Evolutionary conservation across 768 basidiomycete genomes (phyloP).

Genomic region (Sporobolomyces roseus): DNA sequence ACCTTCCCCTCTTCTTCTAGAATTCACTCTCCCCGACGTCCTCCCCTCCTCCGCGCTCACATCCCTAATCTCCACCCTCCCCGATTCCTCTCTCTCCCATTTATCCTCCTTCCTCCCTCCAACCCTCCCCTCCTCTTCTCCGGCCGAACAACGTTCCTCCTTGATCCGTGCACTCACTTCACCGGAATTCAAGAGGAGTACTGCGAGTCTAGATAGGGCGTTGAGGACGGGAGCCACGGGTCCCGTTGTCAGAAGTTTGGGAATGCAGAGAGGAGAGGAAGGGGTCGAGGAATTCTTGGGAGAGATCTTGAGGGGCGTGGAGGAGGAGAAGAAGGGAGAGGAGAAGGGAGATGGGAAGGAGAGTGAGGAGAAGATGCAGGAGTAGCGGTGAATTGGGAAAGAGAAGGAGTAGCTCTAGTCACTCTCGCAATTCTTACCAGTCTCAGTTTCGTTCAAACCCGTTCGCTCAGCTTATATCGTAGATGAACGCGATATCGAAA

Average conservation of each 20-base stretch:
- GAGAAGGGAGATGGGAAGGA: background rate
- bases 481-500: no score
- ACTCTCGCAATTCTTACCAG: no score
- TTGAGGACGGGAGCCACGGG: conserved; percentile 39
- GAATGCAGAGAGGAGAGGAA: conserved; percentile 18
- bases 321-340: conserved; percentile 16
- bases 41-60: conserved; percentile 22
- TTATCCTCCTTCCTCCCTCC: background rate
- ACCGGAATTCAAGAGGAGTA: conserved; percentile 8
- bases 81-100: background rate
- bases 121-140: background rate
- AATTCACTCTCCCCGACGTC: conserved; percentile 34
- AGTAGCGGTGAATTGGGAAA: no score
- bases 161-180: conserved; percentile 1
- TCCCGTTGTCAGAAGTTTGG: conserved; percentile 23
- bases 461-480: no score
- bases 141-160: conserved; percentile 13
- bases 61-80: conserved; percentile 19
- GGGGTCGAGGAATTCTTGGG: conserved; percentile 35
- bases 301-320: conserved; percentile 24
- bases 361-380: conserved; percentile 2
- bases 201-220: conserved; percentile 18
- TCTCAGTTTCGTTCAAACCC: no score
- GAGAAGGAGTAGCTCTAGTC: no score
- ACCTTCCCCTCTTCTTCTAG: conserved; percentile 3